A percentile compares a stretch with the other conserved stretches of the same genome.
phyloP scores from a whole-genome alignment of 257 asterid species.

The Echites panduratus region DNA sequence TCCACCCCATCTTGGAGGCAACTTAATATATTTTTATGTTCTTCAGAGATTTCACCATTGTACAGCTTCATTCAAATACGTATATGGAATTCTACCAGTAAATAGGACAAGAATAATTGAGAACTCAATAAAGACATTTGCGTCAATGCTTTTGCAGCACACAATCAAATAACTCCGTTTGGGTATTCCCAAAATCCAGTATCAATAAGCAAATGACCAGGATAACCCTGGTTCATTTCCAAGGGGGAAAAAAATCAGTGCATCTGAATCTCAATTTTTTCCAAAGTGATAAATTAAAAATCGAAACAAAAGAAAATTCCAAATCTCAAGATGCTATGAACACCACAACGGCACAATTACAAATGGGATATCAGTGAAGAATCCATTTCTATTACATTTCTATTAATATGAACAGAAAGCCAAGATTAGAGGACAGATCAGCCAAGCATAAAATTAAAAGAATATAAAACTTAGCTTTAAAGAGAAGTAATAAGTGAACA shows the following conservation, averaged over 20 bases:
- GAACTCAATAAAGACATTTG: neutral
- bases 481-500: neutral
- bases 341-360: neutral
- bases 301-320: neutral
- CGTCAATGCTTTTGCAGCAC: neutral
- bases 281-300: neutral
- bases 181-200: neutral
- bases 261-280: neutral
- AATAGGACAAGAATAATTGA: neutral
- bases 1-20: neutral
- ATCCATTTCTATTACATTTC: neutral
- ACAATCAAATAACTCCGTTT: neutral
- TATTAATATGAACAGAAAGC: neutral
- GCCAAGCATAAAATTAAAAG: neutral
- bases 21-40: neutral
- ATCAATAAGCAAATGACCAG: neutral
- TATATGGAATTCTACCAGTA: neutral
- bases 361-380: neutral
- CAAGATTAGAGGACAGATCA: neutral
- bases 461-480: slow-evolving; percentile 2
- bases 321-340: slow-evolving; percentile 3
- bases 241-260: neutral
- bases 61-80: neutral
- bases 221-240: neutral
- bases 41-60: neutral